Evolutionary conservation across 2,329 filamentous ascomycete genomes (phyloP), one percentile per base, ranked within the genome.

Genomic region (Pestalotiopsis sp.): DNA sequence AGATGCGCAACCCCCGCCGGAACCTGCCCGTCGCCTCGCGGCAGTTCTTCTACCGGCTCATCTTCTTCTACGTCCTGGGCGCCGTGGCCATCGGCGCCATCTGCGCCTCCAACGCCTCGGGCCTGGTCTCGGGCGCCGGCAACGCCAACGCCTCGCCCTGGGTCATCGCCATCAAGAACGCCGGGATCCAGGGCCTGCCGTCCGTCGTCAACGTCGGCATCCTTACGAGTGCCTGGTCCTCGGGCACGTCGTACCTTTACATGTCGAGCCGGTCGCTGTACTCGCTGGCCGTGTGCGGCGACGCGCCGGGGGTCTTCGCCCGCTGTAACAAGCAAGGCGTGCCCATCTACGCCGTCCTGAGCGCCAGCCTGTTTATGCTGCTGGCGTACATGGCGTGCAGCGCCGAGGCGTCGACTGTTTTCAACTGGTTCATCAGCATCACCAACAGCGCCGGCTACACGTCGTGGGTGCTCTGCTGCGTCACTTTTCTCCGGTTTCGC

Each of bases 1-100:
- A 94, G 77, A 92, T 92, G 1, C 88, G 86, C n/a, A 93, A 94
- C 75, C 92, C 92, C 3, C 86, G 91, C 68, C 93, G 96, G 76
- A 92, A 91, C 1, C 84, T 98, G 0, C 94, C 94, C 0, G 94
- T 90, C 0, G 94, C 94, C 13, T 89, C 97, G 74, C 97, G 97
- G 81, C 94, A 97, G 78, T 94, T 97, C 24, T 97, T 97, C 79
- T 98, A 94, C 94, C 91, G 94, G 75, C 97, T 97, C 75, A 89
- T 90, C 3, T 85, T 97, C 67, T 98, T 98, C 82, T 98, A 97
- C 81, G 86, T 98, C 63, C 89, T 97, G 40, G 92, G 92, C 0
- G 85, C 98, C 11, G 89, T 89, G 4, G 82, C 98, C 3, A 89
- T 98, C 67, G 94, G 95, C 30, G 84, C 83, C 59, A 75, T 73